A percentile compares a stretch with the other conserved stretches of the same genome.
Evolutionary conservation across 306 rosid species (phyloP).

Genomic region (Psophocarpus tetragonolobus): DNA sequence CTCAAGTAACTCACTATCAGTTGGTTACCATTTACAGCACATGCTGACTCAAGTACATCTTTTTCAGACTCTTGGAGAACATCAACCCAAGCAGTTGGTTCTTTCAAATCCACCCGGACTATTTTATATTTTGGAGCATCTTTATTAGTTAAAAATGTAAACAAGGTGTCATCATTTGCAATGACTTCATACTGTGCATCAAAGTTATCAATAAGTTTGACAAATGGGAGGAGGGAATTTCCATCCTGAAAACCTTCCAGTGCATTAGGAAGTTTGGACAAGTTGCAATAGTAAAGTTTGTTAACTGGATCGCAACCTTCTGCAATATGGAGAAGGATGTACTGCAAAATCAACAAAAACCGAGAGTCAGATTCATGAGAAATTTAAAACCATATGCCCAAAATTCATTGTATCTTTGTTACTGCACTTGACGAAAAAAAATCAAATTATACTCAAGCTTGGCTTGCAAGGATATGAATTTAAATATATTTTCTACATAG

Average conservation of each 20-base stretch:
- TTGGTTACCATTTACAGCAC: slow-evolving; percentile 81
- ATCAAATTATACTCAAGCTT: slow-evolving; percentile 17
- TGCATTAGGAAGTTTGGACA: slow-evolving; percentile 63
- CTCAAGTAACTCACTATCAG: slow-evolving; percentile 88
- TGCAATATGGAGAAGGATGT: slow-evolving; percentile 51
- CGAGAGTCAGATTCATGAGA: slow-evolving; percentile 13
- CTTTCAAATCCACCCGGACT: slow-evolving; percentile 76
- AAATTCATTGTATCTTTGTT: neutral
- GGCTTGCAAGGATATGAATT: slow-evolving; percentile 22
- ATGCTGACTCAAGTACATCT: slow-evolving; percentile 84
- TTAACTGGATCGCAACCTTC: slow-evolving; percentile 96
- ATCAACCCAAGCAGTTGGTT: slow-evolving; percentile 76
- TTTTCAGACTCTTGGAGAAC: slow-evolving; percentile 76
- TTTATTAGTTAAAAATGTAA: slow-evolving; percentile 88
- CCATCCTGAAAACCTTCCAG: slow-evolving; percentile 64
- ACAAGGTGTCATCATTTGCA: slow-evolving; percentile 84
- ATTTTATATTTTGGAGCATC: slow-evolving; percentile 94
- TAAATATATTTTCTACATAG: neutral
- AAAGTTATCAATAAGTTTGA: slow-evolving; percentile 74
- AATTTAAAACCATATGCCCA: slow-evolving; percentile 7
- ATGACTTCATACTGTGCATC: slow-evolving; percentile 68
- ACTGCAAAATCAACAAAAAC: slow-evolving; percentile 56
- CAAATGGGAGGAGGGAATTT: slow-evolving; percentile 68
- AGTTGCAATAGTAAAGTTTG: slow-evolving; percentile 86
- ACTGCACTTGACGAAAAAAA: slow-evolving; percentile 19